These are phyloP conservation scores for Exophiala mesophila DNA, from an alignment of 2,329 filamentous ascomycete genomes.

Conservation along the genomic window DNA sequence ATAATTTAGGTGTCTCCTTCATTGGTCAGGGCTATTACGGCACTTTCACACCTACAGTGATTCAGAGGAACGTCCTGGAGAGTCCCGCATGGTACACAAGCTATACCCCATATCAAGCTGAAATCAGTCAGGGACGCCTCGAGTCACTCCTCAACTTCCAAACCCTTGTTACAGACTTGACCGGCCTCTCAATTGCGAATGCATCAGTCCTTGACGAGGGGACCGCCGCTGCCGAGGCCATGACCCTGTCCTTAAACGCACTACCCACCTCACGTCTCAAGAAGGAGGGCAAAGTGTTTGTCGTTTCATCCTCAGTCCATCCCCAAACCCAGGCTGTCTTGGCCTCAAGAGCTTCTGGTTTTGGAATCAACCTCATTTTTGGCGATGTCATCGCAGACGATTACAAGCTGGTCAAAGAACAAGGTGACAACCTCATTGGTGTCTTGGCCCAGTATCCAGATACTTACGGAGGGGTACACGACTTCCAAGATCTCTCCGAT, in stretches of 20 bases:
- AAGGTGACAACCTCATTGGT: conserved; percentile 78
- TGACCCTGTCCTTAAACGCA: conserved; percentile 83
- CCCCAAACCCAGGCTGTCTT: conserved; percentile 82
- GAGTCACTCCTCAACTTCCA: conserved; percentile 95
- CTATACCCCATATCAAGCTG: conserved; percentile 94
- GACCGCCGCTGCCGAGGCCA: conserved; percentile 88
- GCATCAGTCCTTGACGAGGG: conserved; percentile 86
- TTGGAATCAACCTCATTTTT: conserved; percentile 73
- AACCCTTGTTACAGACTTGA: conserved; percentile 84
- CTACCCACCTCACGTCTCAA: conserved; percentile 68
- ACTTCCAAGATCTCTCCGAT: conserved; percentile 70
- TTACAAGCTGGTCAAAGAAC: conserved; percentile 61
- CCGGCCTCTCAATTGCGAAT: conserved; percentile 80
- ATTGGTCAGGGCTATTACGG: conserved; percentile 86
- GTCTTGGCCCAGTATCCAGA: conserved; percentile 95
- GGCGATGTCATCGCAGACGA: conserved; percentile 65
- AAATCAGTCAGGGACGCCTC: conserved; percentile 91
- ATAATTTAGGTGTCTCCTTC: conserved; percentile 59
- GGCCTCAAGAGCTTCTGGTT: conserved; percentile 80
- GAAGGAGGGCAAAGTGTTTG: conserved; percentile 69
- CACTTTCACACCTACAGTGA: conserved; percentile 80
- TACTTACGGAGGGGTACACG: conserved; percentile 72
- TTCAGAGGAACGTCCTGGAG: conserved; percentile 88
- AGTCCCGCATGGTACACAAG: conserved; percentile 96
- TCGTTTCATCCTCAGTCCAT: conserved; percentile 78